Evolutionary conservation across 805 yeast genomes (phyloP).

Genomic region (Nakazawaea siamensis): DNA sequence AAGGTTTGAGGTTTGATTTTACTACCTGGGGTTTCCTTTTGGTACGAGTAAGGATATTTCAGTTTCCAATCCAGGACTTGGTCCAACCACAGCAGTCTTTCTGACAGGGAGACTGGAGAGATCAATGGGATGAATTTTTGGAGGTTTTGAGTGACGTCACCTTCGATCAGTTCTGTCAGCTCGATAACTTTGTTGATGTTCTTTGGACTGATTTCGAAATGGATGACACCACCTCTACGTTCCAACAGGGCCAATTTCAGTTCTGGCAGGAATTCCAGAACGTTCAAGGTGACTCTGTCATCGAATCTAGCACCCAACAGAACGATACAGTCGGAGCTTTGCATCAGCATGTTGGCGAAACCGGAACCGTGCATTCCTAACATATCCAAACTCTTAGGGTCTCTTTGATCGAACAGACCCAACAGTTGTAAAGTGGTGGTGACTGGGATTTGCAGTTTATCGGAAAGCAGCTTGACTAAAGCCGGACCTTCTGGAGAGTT

Average conservation of each 20-base stretch:
- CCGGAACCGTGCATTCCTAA: slow-evolving; percentile 98
- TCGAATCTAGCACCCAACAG: slow-evolving; percentile 98
- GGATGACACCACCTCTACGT: slow-evolving; percentile 91
- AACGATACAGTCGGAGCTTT: slow-evolving; percentile 84
- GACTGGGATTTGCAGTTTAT: slow-evolving; percentile 88
- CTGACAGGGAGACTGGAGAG: slow-evolving; percentile 41
- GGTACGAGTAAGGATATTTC: slow-evolving; percentile 79
- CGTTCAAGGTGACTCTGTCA: slow-evolving; percentile 91
- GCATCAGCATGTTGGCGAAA: slow-evolving; percentile 91
- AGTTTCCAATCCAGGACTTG: slow-evolving; percentile 75
- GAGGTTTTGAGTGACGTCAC: slow-evolving; percentile 83
- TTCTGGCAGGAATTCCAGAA: slow-evolving; percentile 85
- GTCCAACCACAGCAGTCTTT: slow-evolving; percentile 75
- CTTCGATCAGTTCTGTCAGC: slow-evolving; percentile 95
- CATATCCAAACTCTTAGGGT: slow-evolving; percentile 88
- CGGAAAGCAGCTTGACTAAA: slow-evolving; percentile 74
- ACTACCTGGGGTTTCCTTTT: slow-evolving; percentile 71
- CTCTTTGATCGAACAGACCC: slow-evolving; percentile 91
- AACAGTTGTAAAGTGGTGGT: slow-evolving; percentile 92
- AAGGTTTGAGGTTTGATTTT: slow-evolving; percentile 90
- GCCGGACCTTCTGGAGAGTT: slow-evolving; percentile 75
- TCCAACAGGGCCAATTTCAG: slow-evolving; percentile 86
- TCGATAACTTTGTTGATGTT: slow-evolving; percentile 96
- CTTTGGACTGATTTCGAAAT: slow-evolving; percentile 93
- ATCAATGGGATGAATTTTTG: slow-evolving; percentile 65